A percentile compares a stretch with the other conserved stretches of the same genome.
Conservation (phyloP, 257 asterid genomes). For the Nicotiana tomentosiformis region DNA sequence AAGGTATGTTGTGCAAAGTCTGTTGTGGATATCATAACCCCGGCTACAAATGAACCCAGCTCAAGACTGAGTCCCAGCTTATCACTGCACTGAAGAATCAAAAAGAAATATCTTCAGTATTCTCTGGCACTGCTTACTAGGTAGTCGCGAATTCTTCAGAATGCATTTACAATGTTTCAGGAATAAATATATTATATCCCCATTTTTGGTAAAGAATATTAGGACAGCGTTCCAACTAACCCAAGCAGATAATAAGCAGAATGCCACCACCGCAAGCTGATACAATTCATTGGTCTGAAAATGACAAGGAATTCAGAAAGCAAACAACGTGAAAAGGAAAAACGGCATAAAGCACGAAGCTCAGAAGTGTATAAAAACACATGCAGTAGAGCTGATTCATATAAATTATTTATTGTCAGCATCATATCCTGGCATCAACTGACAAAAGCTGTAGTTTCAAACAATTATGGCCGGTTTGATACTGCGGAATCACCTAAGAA, state of each 20-base stretch:
- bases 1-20: slow-evolving; percentile 81
- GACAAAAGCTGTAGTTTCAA: neutral
- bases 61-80: slow-evolving; percentile 95
- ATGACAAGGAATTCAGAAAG: slow-evolving; percentile 27
- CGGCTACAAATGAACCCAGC: slow-evolving; percentile 90
- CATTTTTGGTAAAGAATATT: neutral
- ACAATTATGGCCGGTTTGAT: neutral
- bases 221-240: slow-evolving; percentile 35
- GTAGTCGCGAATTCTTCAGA: neutral
- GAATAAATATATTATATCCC: neutral
- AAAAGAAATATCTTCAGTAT: slow-evolving; percentile 12
- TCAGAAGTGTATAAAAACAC: neutral
- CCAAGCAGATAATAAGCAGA: slow-evolving; percentile 95
- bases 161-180: neutral
- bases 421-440: neutral
- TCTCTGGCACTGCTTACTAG: neutral
- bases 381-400: slow-evolving; percentile 4
- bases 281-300: slow-evolving; percentile 83
- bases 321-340: slow-evolving; percentile 3
- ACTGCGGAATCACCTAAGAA: neutral
- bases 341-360: neutral
- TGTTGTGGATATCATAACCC: slow-evolving; percentile 90
- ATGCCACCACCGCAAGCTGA: slow-evolving; percentile 93
- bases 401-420: neutral
- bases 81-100: slow-evolving; percentile 82